A percentile compares a stretch with the other conserved stretches of the same genome.
These are phyloP conservation scores for Fraxinus ornus DNA, from an alignment of 305 asterid genomes.

Conservation along the genomic window DNA sequence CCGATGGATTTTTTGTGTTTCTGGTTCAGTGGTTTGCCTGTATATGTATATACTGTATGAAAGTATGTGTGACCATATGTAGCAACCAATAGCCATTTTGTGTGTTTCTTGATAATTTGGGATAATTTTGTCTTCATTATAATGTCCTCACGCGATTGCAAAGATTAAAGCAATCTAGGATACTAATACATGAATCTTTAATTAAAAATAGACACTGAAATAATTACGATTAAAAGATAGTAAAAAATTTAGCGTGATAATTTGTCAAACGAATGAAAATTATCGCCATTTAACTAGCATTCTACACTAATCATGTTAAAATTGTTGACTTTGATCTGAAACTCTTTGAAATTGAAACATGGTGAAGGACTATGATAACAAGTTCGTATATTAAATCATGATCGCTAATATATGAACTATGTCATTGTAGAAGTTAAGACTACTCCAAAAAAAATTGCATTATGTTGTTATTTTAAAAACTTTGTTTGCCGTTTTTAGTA, in stretches of 20 bases:
- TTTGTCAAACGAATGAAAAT: not conserved
- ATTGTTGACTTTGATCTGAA: not conserved
- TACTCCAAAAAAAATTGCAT: not conserved
- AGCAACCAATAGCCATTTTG: constrained; percentile 31
- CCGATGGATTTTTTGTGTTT: not conserved
- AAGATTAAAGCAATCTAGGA: not conserved
- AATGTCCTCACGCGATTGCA: not conserved
- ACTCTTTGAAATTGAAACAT: not conserved
- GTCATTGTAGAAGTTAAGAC: not conserved
- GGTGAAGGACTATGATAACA: not conserved
- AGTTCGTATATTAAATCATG: not conserved
- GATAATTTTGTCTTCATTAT: not conserved
- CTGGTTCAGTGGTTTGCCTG: not conserved
- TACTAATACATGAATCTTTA: not conserved
- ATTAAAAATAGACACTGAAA: not conserved
- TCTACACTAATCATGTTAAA: not conserved
- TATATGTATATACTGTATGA: not conserved
- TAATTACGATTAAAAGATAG: not conserved
- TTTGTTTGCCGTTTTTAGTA: not conserved
- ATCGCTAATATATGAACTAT: not conserved
- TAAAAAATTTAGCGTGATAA: not conserved
- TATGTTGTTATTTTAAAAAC: not conserved
- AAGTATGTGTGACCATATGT: constrained; percentile 29
- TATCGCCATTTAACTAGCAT: not conserved
- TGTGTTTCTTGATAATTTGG: not conserved